Conservation (phyloP, 1,284 basidiomycete genomes). For the Cystobasidium slooffiae region DNA sequence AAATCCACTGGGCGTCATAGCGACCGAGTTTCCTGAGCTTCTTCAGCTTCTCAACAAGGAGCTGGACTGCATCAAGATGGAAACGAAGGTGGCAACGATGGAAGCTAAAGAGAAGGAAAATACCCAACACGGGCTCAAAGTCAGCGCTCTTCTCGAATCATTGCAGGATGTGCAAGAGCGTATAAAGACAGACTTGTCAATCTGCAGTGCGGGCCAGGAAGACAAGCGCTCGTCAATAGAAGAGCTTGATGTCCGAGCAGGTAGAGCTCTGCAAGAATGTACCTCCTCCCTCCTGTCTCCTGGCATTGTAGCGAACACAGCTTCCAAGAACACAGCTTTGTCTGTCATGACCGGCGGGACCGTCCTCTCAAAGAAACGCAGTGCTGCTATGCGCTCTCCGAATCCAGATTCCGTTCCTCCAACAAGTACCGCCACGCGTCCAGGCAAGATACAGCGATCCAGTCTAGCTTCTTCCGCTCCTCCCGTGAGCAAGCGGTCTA, state of each 20-base stretch:
- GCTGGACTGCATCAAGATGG: conserved; percentile 23
- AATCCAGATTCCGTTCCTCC: neutral
- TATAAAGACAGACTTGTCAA: neutral
- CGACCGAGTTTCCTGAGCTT: conserved; percentile 24
- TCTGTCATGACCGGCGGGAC: neutral
- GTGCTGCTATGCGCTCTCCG: conserved; percentile 13
- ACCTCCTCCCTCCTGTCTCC: conserved; percentile 1
- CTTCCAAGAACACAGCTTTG: neutral
- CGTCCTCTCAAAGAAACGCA: conserved; percentile 18
- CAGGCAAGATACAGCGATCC: conserved; percentile 25
- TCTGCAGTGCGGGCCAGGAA: neutral
- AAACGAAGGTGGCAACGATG: neutral
- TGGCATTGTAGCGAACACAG: neutral
- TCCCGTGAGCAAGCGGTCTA: neutral
- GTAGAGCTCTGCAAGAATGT: neutral
- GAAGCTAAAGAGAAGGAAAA: conserved; percentile 26
- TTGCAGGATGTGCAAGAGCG: conserved; percentile 2
- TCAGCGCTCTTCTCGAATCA: neutral
- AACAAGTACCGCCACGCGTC: neutral
- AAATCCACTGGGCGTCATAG: conserved; percentile 33
- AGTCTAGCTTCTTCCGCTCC: neutral
- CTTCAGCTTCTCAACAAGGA: conserved; percentile 35
- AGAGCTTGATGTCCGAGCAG: conserved; percentile 5
- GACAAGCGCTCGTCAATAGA: neutral
- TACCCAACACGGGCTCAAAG: neutral